These are phyloP conservation scores for Leishmania guyanensis DNA, from an alignment of 208 protist genomes.

Conservation along the genomic window DNA sequence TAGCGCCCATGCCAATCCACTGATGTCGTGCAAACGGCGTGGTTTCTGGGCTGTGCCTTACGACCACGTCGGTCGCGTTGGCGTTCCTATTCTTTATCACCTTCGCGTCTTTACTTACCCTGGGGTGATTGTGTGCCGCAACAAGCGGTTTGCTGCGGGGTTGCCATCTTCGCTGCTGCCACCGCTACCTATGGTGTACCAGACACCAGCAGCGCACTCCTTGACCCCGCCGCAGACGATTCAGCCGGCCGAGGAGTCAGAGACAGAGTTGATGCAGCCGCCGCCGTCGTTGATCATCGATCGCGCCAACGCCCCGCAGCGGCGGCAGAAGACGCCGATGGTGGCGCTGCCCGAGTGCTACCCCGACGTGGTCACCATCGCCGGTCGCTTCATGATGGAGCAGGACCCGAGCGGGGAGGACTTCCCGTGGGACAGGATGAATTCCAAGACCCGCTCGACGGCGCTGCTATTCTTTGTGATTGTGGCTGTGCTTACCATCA, in stretches of 20 bases:
- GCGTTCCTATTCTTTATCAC: conserved; percentile 43
- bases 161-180: not conserved
- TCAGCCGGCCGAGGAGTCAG: not conserved
- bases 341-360: conserved; percentile 24
- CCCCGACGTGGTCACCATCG: conserved; percentile 31
- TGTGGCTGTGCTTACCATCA: conserved; percentile 4
- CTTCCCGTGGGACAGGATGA: conserved; percentile 40
- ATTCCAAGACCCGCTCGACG: conserved; percentile 6
- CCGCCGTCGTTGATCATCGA: not conserved
- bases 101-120: conserved; percentile 57
- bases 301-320: conserved; percentile 14
- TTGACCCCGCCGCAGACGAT: not conserved
- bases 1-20: not conserved
- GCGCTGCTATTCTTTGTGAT: conserved; percentile 32
- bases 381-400: conserved; percentile 55
- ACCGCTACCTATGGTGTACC: not conserved
- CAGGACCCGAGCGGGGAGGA: conserved; percentile 29
- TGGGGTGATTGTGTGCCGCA: conserved; percentile 45
- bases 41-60: conserved; percentile 42
- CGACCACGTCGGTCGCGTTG: conserved; percentile 35
- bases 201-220: not conserved
- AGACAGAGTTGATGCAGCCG: not conserved
- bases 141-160: conserved; percentile 12
- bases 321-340: conserved; percentile 20
- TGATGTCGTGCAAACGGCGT: not conserved